Evolutionary conservation across 1,139 yeast genomes (phyloP), one percentile per base, ranked within the genome.

Genomic region (Saccharomyces hybrid): DNA sequence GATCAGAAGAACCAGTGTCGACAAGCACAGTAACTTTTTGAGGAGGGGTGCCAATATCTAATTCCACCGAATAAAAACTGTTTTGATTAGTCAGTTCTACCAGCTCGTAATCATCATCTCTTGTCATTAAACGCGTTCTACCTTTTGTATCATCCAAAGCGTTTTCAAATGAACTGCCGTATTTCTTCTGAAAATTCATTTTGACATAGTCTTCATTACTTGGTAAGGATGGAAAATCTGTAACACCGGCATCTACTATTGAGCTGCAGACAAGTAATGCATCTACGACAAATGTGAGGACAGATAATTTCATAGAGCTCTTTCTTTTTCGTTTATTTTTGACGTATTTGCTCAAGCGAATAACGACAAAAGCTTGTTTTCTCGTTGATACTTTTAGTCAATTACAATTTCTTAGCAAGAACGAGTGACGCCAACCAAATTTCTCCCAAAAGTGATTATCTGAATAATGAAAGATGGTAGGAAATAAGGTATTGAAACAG

Each of bases 1-100:
- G 70, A 66, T 85, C 90, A 5, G 87, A 77, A 1, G 88, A 83
- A 1, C 91, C 91, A 4, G 91, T 85, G 63, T 86, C 91, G 20
- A 86, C 68, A 59, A 83, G 72, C 1, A 83, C 82, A 7, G 73
- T 73, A 31, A 84, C 76, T 8, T 73, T 66, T 60, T 81, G 83
- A 0, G 73, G 66, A 5, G 82, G 77, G 1, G 86, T 78, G 3
- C 93, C 91, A 16, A 85, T 61, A 11, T 53, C 55, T 27, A 68
- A 53, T 5, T 63, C 57, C 3, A 65, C 67, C 0, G 70, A 62
- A 51, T 68, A 68, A 42, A 64, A 67, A 26, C 58, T 60, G 46
- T 59, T 55, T 52, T 65, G 58, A 55, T 66, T 66, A 1, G 56
- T 59, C 38, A 65, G 53, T 32, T 56, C 58, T 2, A 64, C 54